Percentiles rank a stretch among this genome's conserved stretches.
Evolutionary conservation across 2,329 filamentous ascomycete species (phyloP).

Genomic region (Didymella sp.): DNA sequence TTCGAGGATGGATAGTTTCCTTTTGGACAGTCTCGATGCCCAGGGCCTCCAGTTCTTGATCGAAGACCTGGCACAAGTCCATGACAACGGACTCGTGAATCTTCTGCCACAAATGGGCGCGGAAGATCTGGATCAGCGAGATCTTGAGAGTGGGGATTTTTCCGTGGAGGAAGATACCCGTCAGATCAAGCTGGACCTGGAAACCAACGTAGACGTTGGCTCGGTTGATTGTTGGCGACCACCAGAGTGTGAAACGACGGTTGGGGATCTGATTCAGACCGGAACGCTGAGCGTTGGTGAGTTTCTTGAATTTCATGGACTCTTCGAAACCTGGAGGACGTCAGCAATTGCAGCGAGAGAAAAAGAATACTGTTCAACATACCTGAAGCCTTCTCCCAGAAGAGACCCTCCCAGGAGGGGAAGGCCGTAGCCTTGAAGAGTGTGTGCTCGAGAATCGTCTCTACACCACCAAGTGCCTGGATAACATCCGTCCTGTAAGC

Average conservation of each 20-base stretch:
- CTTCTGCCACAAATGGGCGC: conserved; percentile 99
- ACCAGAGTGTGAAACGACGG: conserved; percentile 97
- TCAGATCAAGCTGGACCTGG: conserved; percentile 96
- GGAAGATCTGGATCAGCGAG: conserved; percentile 97
- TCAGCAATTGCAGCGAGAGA: conserved; percentile 8
- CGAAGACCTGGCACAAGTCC: conserved; percentile 98
- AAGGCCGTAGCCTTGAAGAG: conserved; percentile 97
- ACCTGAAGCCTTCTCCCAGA: conserved; percentile 75
- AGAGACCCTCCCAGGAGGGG: conserved; percentile 94
- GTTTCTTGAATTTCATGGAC: conserved; percentile 97
- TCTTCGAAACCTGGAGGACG: conserved; percentile 44
- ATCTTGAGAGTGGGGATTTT: conserved; percentile 99
- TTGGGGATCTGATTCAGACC: conserved; percentile 99
- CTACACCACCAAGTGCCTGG: conserved; percentile 92
- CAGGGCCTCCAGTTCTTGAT: conserved; percentile 93
- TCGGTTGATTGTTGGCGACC: conserved; percentile 88
- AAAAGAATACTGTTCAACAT: background rate
- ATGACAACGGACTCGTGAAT: conserved; percentile 99
- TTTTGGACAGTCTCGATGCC: conserved; percentile 98
- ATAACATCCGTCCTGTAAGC: conserved; percentile 97
- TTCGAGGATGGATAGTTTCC: conserved; percentile 97
- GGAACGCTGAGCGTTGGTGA: conserved; percentile 95
- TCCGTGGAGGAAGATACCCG: conserved; percentile 97
- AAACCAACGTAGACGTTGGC: conserved; percentile 99
- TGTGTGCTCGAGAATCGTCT: conserved; percentile 96